A percentile compares a stretch with the other conserved stretches of the same genome.
Conservation (phyloP, 2,329 filamentous ascomycete genomes). For the Spiromastix sp. region DNA sequence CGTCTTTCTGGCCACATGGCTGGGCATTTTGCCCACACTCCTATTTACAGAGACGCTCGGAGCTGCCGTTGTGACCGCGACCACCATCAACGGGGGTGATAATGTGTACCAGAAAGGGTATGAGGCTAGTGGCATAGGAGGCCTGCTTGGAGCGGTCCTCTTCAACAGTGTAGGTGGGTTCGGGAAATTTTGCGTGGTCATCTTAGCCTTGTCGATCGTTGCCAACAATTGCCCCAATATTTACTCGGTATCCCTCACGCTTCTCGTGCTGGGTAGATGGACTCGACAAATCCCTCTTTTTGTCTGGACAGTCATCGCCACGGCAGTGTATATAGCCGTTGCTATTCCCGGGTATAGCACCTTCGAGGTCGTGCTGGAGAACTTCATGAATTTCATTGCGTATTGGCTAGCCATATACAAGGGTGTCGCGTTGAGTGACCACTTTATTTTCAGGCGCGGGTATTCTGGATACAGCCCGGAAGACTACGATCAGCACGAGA, state of each 20-base stretch:
- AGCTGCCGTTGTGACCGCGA: constrained; percentile 58
- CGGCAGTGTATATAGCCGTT: constrained; percentile 55
- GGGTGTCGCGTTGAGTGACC: constrained; percentile 54
- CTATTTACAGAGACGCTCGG: constrained; percentile 66
- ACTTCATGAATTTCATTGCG: constrained; percentile 57
- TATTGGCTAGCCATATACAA: constrained; percentile 71
- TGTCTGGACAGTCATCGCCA: constrained; percentile 54
- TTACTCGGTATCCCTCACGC: constrained; percentile 58
- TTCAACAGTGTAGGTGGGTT: constrained; percentile 51
- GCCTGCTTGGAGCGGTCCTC: constrained; percentile 56
- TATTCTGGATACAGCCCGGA: constrained; percentile 50
- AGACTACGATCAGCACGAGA: constrained; percentile 46
- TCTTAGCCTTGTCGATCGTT: constrained; percentile 56
- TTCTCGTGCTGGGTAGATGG: constrained; percentile 53
- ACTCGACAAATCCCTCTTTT: constrained; percentile 56
- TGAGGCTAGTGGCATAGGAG: constrained; percentile 49
- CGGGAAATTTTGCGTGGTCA: constrained; percentile 60
- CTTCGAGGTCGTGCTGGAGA: constrained; percentile 55
- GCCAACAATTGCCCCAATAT: constrained; percentile 64
- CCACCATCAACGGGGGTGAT: constrained; percentile 45
- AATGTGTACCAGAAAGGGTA: constrained; percentile 50
- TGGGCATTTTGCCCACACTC: constrained; percentile 59
- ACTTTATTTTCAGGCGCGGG: constrained; percentile 57
- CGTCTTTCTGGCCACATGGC: constrained; percentile 60
- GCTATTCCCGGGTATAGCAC: constrained; percentile 58